Conservation (phyloP, 805 yeast genomes). For the Candida ovalis region DNA sequence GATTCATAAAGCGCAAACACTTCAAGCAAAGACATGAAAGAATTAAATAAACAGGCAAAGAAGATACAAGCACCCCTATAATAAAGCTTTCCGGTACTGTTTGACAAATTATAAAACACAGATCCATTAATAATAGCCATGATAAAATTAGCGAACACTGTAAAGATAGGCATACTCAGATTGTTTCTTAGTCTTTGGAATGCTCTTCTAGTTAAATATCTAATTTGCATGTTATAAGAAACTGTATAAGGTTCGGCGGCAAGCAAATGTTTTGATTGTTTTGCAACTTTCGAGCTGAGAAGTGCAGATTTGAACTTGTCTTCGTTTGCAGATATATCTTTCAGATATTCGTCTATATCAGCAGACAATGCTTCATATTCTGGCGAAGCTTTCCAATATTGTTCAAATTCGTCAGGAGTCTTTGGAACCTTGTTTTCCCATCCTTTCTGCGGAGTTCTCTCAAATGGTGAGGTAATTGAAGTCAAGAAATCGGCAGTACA, state of each 20-base stretch:
- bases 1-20: slow-evolving; percentile 51
- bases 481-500: slow-evolving; percentile 42
- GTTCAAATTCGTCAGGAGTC: slow-evolving; percentile 37
- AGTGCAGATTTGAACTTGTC: slow-evolving; percentile 26
- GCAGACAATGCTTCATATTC: slow-evolving; percentile 29
- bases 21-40: slow-evolving; percentile 58
- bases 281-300: slow-evolving; percentile 32
- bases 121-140: slow-evolving; percentile 58
- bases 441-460: slow-evolving; percentile 29
- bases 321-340: slow-evolving; percentile 5
- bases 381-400: slow-evolving; percentile 33
- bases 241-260: slow-evolving; percentile 51
- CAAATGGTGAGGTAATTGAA: slow-evolving; percentile 28
- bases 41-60: slow-evolving; percentile 61
- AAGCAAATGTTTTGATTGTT: slow-evolving; percentile 46
- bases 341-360: slow-evolving; percentile 31
- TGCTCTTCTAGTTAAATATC: slow-evolving; percentile 43
- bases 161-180: slow-evolving; percentile 41
- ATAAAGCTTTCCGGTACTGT: slow-evolving; percentile 45
- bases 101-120: slow-evolving; percentile 48
- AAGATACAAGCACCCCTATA: slow-evolving; percentile 63
- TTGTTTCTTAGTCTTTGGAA: slow-evolving; percentile 47
- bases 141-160: slow-evolving; percentile 40
- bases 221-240: slow-evolving; percentile 49
- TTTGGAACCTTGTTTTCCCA: slow-evolving; percentile 34